Conservation (phyloP, 306 rosid species). For the Arachis stenosperma region DNA sequence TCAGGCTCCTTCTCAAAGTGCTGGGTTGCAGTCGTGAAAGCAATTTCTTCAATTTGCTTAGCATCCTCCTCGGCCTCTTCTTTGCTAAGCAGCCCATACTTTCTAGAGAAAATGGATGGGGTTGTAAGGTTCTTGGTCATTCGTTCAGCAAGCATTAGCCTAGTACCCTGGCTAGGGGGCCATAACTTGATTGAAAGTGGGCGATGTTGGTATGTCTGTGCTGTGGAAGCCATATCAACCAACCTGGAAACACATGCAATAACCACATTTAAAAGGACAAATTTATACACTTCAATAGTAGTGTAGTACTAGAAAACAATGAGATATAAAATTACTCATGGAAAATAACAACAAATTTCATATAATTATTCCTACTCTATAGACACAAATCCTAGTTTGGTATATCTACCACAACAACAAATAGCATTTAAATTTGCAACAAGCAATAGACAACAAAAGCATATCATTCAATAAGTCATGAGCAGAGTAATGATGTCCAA, state of each 20-base stretch:
- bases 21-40: slow-evolving; percentile 69
- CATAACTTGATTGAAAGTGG: slow-evolving; percentile 71
- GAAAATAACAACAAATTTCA: background rate
- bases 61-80: slow-evolving; percentile 83
- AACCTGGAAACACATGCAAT: slow-evolving; percentile 45
- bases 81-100: slow-evolving; percentile 74
- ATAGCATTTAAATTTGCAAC: background rate
- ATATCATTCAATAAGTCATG: background rate
- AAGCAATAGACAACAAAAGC: background rate
- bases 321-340: slow-evolving; percentile 7
- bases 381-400: background rate
- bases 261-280: slow-evolving; percentile 20
- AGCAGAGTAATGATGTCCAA: background rate
- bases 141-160: slow-evolving; percentile 72
- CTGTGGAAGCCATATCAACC: slow-evolving; percentile 61
- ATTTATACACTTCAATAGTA: background rate
- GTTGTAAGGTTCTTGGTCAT: slow-evolving; percentile 79
- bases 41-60: slow-evolving; percentile 61
- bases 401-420: background rate
- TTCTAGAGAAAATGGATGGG: slow-evolving; percentile 85
- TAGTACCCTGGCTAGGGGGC: slow-evolving; percentile 90
- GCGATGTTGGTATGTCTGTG: slow-evolving; percentile 55
- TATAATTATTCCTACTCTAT: background rate
- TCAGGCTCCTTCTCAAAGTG: slow-evolving; percentile 81
- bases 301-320: background rate